Conservation (phyloP, 495 filamentous ascomycete genomes). For the Xylaria grammica region DNA sequence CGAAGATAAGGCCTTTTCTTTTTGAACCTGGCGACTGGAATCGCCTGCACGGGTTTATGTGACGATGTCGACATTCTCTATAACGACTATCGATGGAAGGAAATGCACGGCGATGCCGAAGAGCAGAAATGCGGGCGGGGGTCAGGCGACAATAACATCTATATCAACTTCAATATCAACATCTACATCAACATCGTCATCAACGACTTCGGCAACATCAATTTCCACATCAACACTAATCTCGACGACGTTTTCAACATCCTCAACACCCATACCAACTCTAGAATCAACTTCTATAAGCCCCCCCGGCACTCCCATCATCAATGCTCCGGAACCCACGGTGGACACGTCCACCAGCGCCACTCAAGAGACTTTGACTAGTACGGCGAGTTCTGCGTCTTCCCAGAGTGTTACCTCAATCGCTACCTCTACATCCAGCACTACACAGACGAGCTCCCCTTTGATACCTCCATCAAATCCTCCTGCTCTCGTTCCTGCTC, state of each 20-base stretch:
- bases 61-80: conserved; percentile 28
- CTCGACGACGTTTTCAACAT: conserved; percentile 14
- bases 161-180: conserved; percentile 24
- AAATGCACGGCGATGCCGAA: conserved; percentile 56
- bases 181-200: conserved; percentile 26
- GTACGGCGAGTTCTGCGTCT: conserved; percentile 20
- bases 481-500: conserved; percentile 1
- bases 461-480: background rate
- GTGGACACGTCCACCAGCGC: background rate
- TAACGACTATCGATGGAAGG: conserved; percentile 51
- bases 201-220: conserved; percentile 25
- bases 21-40: conserved; percentile 46
- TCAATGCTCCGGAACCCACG: background rate
- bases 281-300: background rate
- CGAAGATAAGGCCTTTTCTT: conserved; percentile 24
- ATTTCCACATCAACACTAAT: conserved; percentile 19
- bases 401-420: conserved; percentile 14
- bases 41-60: conserved; percentile 35
- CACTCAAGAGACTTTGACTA: conserved; percentile 22
- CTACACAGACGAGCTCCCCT: conserved; percentile 8
- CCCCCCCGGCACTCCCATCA: background rate
- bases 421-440: background rate
- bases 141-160: conserved; percentile 22
- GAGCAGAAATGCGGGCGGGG: conserved; percentile 24
- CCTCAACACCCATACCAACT: conserved; percentile 2